A percentile compares a stretch with the other conserved stretches of the same genome.
phyloP scores from a whole-genome alignment of 441 rosid species.

The Gossypium gossypioides region DNA sequence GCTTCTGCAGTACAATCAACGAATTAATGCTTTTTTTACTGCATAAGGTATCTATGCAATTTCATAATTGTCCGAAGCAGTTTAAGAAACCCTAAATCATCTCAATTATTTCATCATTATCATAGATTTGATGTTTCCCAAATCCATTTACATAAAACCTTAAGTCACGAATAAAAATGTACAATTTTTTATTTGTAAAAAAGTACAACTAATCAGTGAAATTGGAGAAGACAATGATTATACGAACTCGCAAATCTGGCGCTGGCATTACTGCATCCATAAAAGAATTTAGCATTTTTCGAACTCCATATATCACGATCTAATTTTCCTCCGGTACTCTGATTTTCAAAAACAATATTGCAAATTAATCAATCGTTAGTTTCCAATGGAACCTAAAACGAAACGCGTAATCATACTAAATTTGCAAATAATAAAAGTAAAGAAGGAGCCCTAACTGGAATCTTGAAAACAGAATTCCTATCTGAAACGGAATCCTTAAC shows the following conservation, averaged over 20 bases:
- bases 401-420: not conserved
- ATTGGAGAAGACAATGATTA: not conserved
- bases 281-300: conserved; percentile 40
- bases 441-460: conserved; percentile 48
- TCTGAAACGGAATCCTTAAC: conserved; percentile 16
- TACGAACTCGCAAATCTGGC: conserved; percentile 54
- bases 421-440: not conserved
- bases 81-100: not conserved
- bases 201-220: not conserved
- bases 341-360: conserved; percentile 14
- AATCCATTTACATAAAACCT: not conserved
- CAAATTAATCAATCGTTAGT: not conserved
- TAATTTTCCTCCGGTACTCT: conserved; percentile 53
- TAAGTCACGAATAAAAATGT: not conserved
- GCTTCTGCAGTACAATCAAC: conserved; percentile 36
- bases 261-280: conserved; percentile 78
- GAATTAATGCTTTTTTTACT: not conserved
- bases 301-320: conserved; percentile 80
- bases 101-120: not conserved
- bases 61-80: not conserved
- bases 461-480: conserved; percentile 28
- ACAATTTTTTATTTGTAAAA: not conserved
- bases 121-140: not conserved
- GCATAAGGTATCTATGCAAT: not conserved
- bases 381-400: not conserved